Evolutionary conservation across 805 yeast species (phyloP).

Genomic region (Lachancea cidri): DNA sequence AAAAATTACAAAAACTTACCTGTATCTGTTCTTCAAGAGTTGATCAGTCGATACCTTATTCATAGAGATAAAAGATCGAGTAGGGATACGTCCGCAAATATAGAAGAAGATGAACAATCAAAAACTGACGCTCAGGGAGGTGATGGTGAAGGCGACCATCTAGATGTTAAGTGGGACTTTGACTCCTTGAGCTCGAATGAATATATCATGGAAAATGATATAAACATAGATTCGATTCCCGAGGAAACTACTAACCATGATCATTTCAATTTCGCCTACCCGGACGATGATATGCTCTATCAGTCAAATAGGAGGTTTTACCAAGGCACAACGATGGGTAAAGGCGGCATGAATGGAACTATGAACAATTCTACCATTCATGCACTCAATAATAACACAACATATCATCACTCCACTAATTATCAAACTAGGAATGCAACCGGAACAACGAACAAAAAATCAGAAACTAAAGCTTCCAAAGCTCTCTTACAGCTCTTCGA

Average conservation of each 20-base stretch:
- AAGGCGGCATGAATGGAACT: constrained; percentile 11
- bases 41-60: constrained; percentile 63
- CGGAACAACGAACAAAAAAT: constrained; percentile 25
- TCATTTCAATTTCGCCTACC: constrained; percentile 29
- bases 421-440: constrained; percentile 18
- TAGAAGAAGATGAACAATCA: constrained; percentile 41
- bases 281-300: constrained; percentile 29
- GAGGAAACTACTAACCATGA: constrained; percentile 26
- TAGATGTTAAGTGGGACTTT: constrained; percentile 79
- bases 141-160: constrained; percentile 23
- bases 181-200: constrained; percentile 74
- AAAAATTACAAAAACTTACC: constrained; percentile 55
- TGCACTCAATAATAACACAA: constrained; percentile 8
- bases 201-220: constrained; percentile 67
- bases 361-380: constrained; percentile 10
- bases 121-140: constrained; percentile 14
- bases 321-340: constrained; percentile 31
- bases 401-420: constrained; percentile 11
- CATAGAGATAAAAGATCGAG: constrained; percentile 68
- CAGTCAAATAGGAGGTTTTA: constrained; percentile 23
- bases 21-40: constrained; percentile 59
- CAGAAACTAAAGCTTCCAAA: constrained; percentile 51
- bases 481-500: constrained; percentile 69
- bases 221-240: constrained; percentile 38
- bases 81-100: constrained; percentile 41